phyloP scores from a whole-genome alignment of 2,329 filamentous ascomycete genomes.

The Aaosphaeria pasadenensis region DNA sequence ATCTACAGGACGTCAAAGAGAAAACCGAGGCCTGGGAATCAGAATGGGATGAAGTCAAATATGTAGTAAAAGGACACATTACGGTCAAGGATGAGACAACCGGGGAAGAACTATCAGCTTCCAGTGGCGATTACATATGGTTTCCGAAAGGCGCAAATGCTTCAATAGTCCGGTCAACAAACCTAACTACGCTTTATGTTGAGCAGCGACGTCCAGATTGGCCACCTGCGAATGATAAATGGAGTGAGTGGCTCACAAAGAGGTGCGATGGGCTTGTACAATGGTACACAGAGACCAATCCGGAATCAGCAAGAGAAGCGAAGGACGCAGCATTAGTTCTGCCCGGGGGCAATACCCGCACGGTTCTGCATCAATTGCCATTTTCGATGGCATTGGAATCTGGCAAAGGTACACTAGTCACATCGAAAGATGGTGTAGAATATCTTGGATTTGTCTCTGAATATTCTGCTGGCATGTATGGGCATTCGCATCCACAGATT shows the following conservation, averaged over 20 bases:
- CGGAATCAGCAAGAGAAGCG: neutral
- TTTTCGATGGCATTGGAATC: neutral
- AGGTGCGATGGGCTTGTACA: neutral
- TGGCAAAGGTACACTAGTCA: neutral
- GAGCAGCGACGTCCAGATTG: neutral
- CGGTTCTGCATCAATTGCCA: conserved; percentile 23
- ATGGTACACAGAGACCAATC: neutral
- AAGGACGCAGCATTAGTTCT: conserved; percentile 12
- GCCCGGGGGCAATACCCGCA: conserved; percentile 31
- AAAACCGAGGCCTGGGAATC: neutral
- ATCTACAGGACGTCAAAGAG: neutral
- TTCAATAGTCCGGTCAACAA: neutral
- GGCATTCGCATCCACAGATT: neutral
- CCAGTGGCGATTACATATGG: neutral
- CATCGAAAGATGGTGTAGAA: neutral
- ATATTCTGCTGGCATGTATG: neutral
- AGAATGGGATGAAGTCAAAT: neutral
- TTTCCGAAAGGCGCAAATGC: neutral
- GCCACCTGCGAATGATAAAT: neutral
- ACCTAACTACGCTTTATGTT: neutral
- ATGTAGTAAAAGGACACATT: neutral
- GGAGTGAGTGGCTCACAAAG: neutral
- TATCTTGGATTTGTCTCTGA: neutral
- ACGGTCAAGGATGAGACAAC: neutral
- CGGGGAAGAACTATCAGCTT: neutral